A percentile compares a stretch with the other conserved stretches of the same genome.
These are phyloP conservation scores for Zymoseptoria ardabiliae DNA, from an alignment of 2,329 filamentous ascomycete species.

Conservation along the genomic window DNA sequence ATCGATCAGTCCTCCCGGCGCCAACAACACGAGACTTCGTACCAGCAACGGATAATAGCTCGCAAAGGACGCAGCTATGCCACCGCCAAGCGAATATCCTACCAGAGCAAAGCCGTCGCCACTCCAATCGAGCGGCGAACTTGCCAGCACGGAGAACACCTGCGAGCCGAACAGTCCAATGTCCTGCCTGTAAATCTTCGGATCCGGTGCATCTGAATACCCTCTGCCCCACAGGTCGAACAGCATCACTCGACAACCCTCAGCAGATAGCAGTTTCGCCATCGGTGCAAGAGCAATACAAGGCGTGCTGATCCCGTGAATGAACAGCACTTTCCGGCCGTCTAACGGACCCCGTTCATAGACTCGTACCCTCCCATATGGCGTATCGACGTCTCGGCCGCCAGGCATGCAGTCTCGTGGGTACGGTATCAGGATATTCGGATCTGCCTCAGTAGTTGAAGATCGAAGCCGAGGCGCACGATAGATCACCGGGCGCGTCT, in stretches of 20 bases:
- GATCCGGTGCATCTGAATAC: slow-evolving; percentile 64
- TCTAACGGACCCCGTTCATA: slow-evolving; percentile 72
- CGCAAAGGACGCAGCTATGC: slow-evolving; percentile 63
- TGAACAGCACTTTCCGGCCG: slow-evolving; percentile 63
- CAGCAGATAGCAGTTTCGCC: slow-evolving; percentile 55
- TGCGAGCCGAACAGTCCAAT: slow-evolving; percentile 66
- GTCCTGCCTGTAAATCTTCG: slow-evolving; percentile 62
- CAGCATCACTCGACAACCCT: slow-evolving; percentile 65
- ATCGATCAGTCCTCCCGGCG: slow-evolving; percentile 71
- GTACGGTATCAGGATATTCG: slow-evolving; percentile 43
- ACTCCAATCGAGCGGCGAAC: slow-evolving; percentile 63
- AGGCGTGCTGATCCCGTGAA: slow-evolving; percentile 79
- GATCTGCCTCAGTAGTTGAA: slow-evolving; percentile 12
- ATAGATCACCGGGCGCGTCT: slow-evolving; percentile 4
- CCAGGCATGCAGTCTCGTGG: slow-evolving; percentile 64
- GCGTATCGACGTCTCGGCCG: slow-evolving; percentile 58
- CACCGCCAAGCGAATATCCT: slow-evolving; percentile 76
- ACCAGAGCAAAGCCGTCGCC: slow-evolving; percentile 57
- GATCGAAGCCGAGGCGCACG: slow-evolving; percentile 9
- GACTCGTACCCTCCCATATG: slow-evolving; percentile 63
- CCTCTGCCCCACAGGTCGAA: slow-evolving; percentile 74
- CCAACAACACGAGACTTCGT: slow-evolving; percentile 64
- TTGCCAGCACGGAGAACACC: slow-evolving; percentile 62
- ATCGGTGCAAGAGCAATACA: slow-evolving; percentile 61
- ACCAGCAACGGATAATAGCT: slow-evolving; percentile 62